phyloP scores from a whole-genome alignment of 441 rosid species.

The Aleurites moluccanus region DNA sequence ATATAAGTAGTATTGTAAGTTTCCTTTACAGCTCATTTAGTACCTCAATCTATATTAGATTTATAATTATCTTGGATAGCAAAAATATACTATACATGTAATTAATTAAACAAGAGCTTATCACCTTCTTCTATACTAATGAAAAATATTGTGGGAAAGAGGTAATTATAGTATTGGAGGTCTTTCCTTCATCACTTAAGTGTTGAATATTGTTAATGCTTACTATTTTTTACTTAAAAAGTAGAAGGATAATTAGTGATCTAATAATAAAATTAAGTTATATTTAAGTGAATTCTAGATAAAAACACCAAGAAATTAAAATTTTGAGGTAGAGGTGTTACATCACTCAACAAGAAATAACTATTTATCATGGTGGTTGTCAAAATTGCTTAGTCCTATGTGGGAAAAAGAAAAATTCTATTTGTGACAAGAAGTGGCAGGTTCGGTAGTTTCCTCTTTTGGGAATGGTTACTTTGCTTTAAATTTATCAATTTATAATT shows the following conservation, averaged over 20 bases:
- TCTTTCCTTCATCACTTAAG: neutral
- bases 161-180: neutral
- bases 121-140: slow-evolving; percentile 3
- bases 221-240: neutral
- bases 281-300: neutral
- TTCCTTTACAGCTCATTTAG: slow-evolving; percentile 12
- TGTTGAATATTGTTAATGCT: neutral
- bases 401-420: slow-evolving; percentile 21
- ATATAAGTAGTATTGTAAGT: neutral
- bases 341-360: slow-evolving; percentile 20
- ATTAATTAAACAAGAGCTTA: neutral
- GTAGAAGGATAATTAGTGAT: slow-evolving; percentile 9
- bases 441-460: slow-evolving; percentile 25
- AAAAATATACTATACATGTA: neutral
- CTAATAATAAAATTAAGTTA: neutral
- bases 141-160: neutral
- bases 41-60: neutral
- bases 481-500: neutral
- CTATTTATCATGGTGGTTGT: slow-evolving; percentile 16
- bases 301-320: neutral
- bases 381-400: slow-evolving; percentile 25
- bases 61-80: neutral
- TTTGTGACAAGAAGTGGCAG: slow-evolving; percentile 4
- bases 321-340: neutral
- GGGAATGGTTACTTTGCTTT: slow-evolving; percentile 15